phyloP scores from a whole-genome alignment of 805 yeast species.

The Candida incommunis region DNA sequence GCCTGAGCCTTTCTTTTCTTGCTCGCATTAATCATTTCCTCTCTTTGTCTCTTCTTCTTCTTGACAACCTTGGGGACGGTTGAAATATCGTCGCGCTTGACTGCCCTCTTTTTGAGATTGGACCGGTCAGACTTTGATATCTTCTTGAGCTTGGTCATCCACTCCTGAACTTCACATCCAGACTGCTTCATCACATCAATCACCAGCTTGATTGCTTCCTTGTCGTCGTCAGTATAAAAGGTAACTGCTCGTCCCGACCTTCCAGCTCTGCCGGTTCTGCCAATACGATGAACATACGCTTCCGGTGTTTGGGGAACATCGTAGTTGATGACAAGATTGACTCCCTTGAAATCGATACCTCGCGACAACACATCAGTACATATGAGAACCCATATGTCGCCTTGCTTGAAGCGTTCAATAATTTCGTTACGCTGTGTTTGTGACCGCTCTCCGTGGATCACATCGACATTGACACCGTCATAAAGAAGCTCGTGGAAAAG shows the following conservation, averaged over 20 bases:
- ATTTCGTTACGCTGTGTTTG: slow-evolving; percentile 75
- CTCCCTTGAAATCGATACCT: slow-evolving; percentile 96
- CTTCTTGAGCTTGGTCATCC: slow-evolving; percentile 70
- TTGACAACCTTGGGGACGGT: not conserved
- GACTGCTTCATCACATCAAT: slow-evolving; percentile 93
- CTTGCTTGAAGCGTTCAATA: slow-evolving; percentile 71
- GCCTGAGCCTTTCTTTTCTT: not conserved
- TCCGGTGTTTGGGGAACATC: slow-evolving; percentile 93
- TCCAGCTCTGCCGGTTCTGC: slow-evolving; percentile 97
- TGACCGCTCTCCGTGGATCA: slow-evolving; percentile 89
- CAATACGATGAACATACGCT: slow-evolving; percentile 93
- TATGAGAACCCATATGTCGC: slow-evolving; percentile 90
- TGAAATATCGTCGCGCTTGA: not conserved
- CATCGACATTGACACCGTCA: slow-evolving; percentile 87
- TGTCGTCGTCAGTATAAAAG: slow-evolving; percentile 83
- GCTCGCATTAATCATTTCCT: not conserved
- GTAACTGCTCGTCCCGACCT: slow-evolving; percentile 79
- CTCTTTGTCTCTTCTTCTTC: not conserved
- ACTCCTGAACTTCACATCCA: slow-evolving; percentile 50
- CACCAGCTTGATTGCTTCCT: slow-evolving; percentile 60
- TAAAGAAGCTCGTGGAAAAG: slow-evolving; percentile 83
- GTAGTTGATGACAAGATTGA: slow-evolving; percentile 85
- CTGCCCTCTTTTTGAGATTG: slow-evolving; percentile 33
- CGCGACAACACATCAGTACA: slow-evolving; percentile 94
- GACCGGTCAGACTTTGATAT: slow-evolving; percentile 50